Evolutionary conservation across 768 basidiomycete genomes (phyloP).

Genomic region (Tulasnella sp.): DNA sequence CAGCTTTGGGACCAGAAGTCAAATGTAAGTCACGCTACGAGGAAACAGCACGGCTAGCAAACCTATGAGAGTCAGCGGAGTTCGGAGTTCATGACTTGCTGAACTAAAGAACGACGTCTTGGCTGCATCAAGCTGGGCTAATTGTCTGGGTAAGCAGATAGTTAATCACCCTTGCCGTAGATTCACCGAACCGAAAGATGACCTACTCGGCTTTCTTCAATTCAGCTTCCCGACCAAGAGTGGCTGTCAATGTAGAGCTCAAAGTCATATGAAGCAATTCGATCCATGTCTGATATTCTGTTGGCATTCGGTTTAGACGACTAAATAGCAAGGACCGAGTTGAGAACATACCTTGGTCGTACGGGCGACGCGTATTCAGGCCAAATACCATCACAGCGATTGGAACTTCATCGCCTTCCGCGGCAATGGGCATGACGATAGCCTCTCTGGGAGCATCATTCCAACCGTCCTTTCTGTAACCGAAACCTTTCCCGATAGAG

Average conservation of each 20-base stretch:
- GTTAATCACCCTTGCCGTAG: background rate
- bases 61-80: slow-evolving; percentile 42
- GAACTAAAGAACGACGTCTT: slow-evolving; percentile 43
- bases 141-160: slow-evolving; percentile 34
- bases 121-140: slow-evolving; percentile 41
- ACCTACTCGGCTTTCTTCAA: slow-evolving; percentile 39
- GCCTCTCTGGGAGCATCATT: slow-evolving; percentile 39
- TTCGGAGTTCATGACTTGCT: slow-evolving; percentile 42
- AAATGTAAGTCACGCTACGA: background rate
- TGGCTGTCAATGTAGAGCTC: slow-evolving; percentile 38
- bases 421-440: slow-evolving; percentile 38
- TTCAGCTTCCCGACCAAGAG: slow-evolving; percentile 41
- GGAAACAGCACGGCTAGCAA: no score
- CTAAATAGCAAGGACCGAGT: background rate
- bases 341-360: slow-evolving; percentile 35
- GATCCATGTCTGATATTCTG: slow-evolving; percentile 39
- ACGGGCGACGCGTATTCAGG: slow-evolving; percentile 41
- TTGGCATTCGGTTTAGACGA: background rate
- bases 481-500: slow-evolving; percentile 16
- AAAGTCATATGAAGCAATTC: slow-evolving; percentile 38
- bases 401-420: slow-evolving; percentile 36
- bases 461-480: slow-evolving; percentile 35
- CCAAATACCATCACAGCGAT: slow-evolving; percentile 41
- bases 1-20: slow-evolving; percentile 20
- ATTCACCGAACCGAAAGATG: background rate